Conservation (phyloP, 345 rosid species). For the Aurinia saxatilis region DNA sequence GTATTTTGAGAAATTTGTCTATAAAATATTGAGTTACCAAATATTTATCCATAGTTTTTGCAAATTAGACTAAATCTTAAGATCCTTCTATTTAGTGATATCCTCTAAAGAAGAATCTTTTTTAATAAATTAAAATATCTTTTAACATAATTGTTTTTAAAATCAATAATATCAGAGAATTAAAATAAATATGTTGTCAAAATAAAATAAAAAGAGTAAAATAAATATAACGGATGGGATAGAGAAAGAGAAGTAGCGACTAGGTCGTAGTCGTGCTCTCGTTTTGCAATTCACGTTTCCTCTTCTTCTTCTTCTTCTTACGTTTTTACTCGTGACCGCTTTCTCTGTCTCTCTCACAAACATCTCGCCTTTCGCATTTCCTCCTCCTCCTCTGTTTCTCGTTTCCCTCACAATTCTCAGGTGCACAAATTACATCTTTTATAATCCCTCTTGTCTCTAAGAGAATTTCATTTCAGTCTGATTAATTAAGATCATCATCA, state of each 20-base stretch:
- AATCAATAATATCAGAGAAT: no score
- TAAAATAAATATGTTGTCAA: no score
- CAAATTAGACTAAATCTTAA: no score
- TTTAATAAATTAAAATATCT: no score
- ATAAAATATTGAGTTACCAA: no score
- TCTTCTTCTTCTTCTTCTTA: slow-evolving; percentile 10
- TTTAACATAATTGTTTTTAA: no score
- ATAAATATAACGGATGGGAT: not conserved
- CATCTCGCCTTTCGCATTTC: slow-evolving; percentile 3
- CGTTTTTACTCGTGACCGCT: slow-evolving; percentile 14
- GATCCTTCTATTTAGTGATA: no score
- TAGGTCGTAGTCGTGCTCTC: slow-evolving; percentile 25
- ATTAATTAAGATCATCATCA: not conserved
- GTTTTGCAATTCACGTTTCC: slow-evolving; percentile 29
- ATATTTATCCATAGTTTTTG: no score
- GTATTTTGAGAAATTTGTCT: no score
- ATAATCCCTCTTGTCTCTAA: not conserved
- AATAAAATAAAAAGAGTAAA: not conserved
- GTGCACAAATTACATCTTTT: not conserved
- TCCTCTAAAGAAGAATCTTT: no score
- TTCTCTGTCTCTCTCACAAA: slow-evolving; percentile 17
- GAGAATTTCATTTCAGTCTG: not conserved
- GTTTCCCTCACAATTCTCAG: slow-evolving; percentile 25
- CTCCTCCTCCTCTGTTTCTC: slow-evolving; percentile 12
- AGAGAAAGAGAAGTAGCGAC: slow-evolving; percentile 17